Base-by-base conservation (phyloP, 208 protist species). In the Acanthamoeba triangularis region DNA sequence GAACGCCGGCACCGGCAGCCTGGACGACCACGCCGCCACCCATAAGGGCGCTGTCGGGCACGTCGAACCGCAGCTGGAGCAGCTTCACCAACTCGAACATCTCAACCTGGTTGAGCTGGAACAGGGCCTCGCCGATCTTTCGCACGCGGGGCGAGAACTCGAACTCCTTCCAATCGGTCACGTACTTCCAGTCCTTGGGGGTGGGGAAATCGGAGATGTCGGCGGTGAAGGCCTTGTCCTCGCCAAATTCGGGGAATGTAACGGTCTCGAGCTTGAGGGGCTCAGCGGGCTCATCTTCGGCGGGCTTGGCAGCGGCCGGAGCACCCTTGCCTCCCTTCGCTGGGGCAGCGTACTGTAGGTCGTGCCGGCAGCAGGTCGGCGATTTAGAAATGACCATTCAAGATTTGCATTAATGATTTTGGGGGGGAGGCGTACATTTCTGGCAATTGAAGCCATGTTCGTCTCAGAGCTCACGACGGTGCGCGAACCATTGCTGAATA, bases 21-120 rank as follows among this genome's bases (percentile, higher is more conserved):
- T 35, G 59, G 13, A 63, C 90, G 72, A 94, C 90, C n/a, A 85
- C 69, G 49, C 37, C 63, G 18, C 90, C 90, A 30, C 90, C 90
- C 90, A 65, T 78, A n/a, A 94, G 90, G 65, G 90, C 90, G 44
- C 67, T 84, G 67, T 94, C 90, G 56, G 90, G 90, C 28, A 94
- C 41, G 90, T 84, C 90, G 52, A 94, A 84, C 69, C 90, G 90
- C 65, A 78, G 63, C 56, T 94, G 90, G 25, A 94, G 35, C 3
- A 94, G 90, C 90, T 94, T 94, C 33, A 84, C 20, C 52, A 94
- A 63, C 67, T 94, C 90, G 28, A 94, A 84, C 67, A 85, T 94
- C 72, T 94, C 90, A 2, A 94, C 67, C 33, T 94, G 90, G 33
- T 94, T 94, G 72, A 94, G 90, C 35, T 56, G 47, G 90, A 94